These are phyloP conservation scores for Gryganskiella cystojenkinii DNA, from an alignment of 192 early-diverging fungal genomes.

Conservation along the genomic window DNA sequence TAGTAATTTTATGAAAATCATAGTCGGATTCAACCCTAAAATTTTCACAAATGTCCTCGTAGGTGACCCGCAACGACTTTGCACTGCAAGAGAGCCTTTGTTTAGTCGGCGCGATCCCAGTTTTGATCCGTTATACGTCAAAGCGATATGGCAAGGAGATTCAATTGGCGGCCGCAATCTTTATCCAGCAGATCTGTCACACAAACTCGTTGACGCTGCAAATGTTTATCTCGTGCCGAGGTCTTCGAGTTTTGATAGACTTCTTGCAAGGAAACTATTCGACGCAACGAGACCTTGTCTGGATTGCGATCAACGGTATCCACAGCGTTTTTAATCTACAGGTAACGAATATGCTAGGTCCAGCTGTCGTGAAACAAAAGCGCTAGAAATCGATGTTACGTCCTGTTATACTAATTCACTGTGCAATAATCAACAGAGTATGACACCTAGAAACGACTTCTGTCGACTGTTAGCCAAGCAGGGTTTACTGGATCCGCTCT, in stretches of 20 bases:
- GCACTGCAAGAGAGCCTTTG: constrained; percentile 63
- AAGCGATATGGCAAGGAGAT: constrained; percentile 49
- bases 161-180: constrained; percentile 59
- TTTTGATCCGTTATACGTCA: constrained; percentile 59
- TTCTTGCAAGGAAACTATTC: constrained; percentile 62
- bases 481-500: constrained; percentile 61
- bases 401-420: neutral
- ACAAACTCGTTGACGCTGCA: constrained; percentile 60
- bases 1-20: too few relatives aligned
- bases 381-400: neutral
- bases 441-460: constrained; percentile 68
- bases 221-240: constrained; percentile 70
- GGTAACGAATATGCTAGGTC: too few relatives aligned
- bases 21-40: too few relatives aligned
- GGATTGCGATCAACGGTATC: constrained; percentile 64
- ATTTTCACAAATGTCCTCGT: neutral
- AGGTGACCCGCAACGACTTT: constrained; percentile 50
- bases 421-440: constrained; percentile 34
- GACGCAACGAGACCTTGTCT: constrained; percentile 58
- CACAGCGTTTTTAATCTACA: constrained; percentile 64
- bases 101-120: constrained; percentile 64
- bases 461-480: constrained; percentile 64
- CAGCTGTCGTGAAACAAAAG: too few relatives aligned
- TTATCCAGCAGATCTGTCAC: constrained; percentile 62
- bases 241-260: constrained; percentile 57